These are phyloP conservation scores for Recurvomyces mirabilis DNA, from an alignment of 495 filamentous ascomycete species.

Conservation along the genomic window DNA sequence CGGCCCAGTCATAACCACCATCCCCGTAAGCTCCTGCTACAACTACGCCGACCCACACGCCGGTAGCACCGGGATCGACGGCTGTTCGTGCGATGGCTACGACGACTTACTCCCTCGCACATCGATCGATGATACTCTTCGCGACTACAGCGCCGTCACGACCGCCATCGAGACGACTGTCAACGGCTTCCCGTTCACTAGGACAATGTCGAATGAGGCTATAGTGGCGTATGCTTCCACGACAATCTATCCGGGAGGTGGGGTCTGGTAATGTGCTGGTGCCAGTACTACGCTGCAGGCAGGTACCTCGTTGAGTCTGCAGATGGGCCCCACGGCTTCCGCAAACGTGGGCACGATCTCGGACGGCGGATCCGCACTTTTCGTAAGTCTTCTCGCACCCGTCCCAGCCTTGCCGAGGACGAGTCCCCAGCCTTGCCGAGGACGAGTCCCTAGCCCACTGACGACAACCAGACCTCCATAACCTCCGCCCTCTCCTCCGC, in stretches of 20 bases:
- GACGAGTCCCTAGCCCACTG: background rate
- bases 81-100: background rate
- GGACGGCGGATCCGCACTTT: background rate
- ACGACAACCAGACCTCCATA: background rate
- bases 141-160: background rate
- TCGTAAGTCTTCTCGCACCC: background rate
- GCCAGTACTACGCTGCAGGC: conserved; percentile 1
- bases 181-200: background rate
- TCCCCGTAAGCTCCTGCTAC: background rate
- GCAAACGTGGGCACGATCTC: background rate
- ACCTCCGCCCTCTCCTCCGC: background rate
- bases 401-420: background rate
- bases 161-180: background rate
- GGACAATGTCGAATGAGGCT: background rate
- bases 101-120: background rate
- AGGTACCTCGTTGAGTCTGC: background rate
- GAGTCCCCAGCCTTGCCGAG: no score
- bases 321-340: background rate
- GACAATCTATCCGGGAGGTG: background rate
- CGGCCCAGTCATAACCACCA: background rate
- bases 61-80: background rate
- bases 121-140: no score
- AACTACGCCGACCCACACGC: background rate
- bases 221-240: conserved; percentile 1
- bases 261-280: no score